These are phyloP conservation scores for Xylaria sp. DNA, from an alignment of 2,329 filamentous ascomycete genomes.

Conservation along the genomic window DNA sequence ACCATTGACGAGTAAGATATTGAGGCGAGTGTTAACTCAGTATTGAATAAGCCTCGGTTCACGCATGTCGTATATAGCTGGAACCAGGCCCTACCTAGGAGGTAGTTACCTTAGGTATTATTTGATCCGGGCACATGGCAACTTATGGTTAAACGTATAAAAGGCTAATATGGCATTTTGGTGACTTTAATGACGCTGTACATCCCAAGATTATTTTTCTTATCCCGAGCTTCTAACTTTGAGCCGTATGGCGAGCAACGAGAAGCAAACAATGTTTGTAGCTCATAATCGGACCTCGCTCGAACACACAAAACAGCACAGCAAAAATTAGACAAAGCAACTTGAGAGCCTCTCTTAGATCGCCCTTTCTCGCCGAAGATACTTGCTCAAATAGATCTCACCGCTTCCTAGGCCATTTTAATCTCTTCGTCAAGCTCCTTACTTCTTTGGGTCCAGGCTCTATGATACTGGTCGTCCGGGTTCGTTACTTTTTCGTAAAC, in stretches of 20 bases:
- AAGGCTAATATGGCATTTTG: too few species aligned
- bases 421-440: conserved; percentile 10
- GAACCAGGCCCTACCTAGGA: background rate
- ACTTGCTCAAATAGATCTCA: conserved; percentile 7
- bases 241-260: background rate
- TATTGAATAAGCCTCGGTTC: conserved; percentile 16
- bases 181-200: too few species aligned
- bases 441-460: background rate
- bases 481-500: background rate
- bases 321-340: background rate
- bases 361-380: too few species aligned
- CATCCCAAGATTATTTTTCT: too few species aligned
- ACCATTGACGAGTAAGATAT: background rate
- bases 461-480: background rate
- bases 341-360: background rate
- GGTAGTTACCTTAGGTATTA: background rate
- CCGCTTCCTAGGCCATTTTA: background rate
- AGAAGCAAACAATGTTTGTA: background rate
- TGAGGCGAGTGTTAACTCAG: background rate
- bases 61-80: background rate
- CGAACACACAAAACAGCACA: background rate
- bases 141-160: background rate
- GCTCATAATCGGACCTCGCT: background rate
- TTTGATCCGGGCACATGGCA: background rate
- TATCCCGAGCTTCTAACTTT: background rate